Evolutionary conservation across 176 grass and related monocot species (phyloP).

Genomic region (Triticum urartu): DNA sequence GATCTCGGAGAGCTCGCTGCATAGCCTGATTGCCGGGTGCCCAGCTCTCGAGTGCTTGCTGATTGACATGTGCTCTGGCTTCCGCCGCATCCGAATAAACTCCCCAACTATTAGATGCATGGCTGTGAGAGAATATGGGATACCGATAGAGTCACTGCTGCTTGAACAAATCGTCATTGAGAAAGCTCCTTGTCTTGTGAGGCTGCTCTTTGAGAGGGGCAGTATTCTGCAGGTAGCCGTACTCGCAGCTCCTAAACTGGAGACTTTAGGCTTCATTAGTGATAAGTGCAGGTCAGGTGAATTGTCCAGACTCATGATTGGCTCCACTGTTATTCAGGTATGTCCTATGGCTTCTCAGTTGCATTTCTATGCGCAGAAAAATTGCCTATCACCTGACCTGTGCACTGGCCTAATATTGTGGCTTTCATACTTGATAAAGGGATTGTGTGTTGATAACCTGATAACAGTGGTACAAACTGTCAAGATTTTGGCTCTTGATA

Average conservation of each 20-base stretch:
- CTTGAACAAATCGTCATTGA: neutral
- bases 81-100: neutral
- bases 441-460: neutral
- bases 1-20: neutral
- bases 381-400: neutral
- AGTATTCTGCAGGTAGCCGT: too few species aligned
- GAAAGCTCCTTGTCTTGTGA: neutral
- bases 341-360: neutral
- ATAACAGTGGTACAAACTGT: neutral
- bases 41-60: slow-evolving; percentile 7
- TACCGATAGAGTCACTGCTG: too few species aligned
- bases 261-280: too few species aligned
- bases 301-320: too few species aligned
- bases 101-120: neutral
- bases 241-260: too few species aligned
- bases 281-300: too few species aligned
- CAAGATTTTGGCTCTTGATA: neutral
- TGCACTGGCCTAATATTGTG: neutral
- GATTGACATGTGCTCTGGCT: neutral
- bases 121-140: neutral
- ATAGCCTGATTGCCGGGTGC: neutral
- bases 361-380: neutral
- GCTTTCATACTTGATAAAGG: slow-evolving; percentile 3
- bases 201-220: too few species aligned
- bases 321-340: too few species aligned